Base-by-base conservation (phyloP, 306 rosid species). In the Benincasa hispida region DNA sequence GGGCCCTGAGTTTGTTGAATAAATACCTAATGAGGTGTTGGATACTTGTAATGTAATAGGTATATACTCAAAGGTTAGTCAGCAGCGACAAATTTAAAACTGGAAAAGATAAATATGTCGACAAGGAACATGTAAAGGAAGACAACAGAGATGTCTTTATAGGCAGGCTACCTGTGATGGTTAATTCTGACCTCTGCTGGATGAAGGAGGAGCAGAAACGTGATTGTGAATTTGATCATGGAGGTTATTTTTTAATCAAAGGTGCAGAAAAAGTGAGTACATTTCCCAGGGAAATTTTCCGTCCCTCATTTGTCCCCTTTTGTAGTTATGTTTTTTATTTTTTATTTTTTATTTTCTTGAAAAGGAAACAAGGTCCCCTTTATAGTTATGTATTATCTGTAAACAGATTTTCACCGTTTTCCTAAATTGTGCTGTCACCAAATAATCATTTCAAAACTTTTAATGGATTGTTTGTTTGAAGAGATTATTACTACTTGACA, bases 151-250 rank as follows among this genome's bases (percentile, higher is more conserved):
- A 90, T 34, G 78, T 90, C 5, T 81, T 83, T 17, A 82, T 92
- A 27, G 99, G 99, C 37, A 89, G 91, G 63, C 60, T 94, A 77
- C 97, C 99, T 63, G 94, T 94, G 35, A 94, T 94, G 99, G 97
- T 94, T 37, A 94, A 81, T 82, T 92, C 99, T 54, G 88, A 94
- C 82, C 75, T 94, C 15, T 94, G 99, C 70, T 90, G 95, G 93
- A 89, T 85, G 97, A 94, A 87, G 73, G 96, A 56, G 8, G 88
- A 45, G 0, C 89, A 90, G 72, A 92, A 89, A 79, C 84, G 80
- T 72, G 97, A 94, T 70, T 92, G 96, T 75, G 97, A 94, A 45
- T 90, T 88, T 82, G 99, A 94, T 73, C 89, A 83, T 56, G 99
- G 99, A 72, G 99, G 99, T 48, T 94, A 94, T 77, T 94, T 94